Conservation (phyloP, 441 rosid species). For the Hura crepitans region DNA sequence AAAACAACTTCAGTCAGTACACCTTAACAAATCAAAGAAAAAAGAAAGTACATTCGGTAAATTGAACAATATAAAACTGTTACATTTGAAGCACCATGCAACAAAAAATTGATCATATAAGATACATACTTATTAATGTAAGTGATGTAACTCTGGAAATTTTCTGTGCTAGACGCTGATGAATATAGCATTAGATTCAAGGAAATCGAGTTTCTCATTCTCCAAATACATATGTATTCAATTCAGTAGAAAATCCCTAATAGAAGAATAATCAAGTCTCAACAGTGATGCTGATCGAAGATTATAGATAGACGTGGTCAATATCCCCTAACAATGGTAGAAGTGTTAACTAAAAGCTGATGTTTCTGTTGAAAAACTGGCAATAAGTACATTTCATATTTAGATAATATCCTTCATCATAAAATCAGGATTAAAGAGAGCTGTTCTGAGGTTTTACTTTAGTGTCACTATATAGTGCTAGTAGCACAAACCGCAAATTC, state of each 20-base stretch:
- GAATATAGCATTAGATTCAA: not conserved
- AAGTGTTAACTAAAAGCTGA: not conserved
- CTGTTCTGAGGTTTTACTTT: not conserved
- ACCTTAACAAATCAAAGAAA: too few species aligned
- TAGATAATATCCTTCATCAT: not conserved
- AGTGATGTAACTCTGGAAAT: not conserved
- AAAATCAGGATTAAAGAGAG: not conserved
- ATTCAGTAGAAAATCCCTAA: not conserved
- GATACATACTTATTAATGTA: not conserved
- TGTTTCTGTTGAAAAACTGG: not conserved
- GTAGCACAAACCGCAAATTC: not conserved
- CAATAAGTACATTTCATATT: not conserved
- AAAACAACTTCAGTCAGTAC: not conserved
- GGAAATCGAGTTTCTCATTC: not conserved
- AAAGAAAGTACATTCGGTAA: not conserved
- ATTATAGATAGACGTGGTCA: conserved; percentile 5
- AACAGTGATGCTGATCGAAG: not conserved
- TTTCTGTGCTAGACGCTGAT: not conserved
- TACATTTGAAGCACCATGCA: not conserved
- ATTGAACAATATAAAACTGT: not conserved
- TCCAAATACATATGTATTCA: not conserved
- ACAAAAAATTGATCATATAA: not conserved
- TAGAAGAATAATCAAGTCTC: not conserved
- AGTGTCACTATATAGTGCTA: not conserved
- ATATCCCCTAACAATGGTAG: not conserved